Evolutionary conservation across 495 filamentous ascomycete species (phyloP), one percentile per base, ranked within the genome.

Genomic region (Aspergillus sclerotiicarbonarius): DNA sequence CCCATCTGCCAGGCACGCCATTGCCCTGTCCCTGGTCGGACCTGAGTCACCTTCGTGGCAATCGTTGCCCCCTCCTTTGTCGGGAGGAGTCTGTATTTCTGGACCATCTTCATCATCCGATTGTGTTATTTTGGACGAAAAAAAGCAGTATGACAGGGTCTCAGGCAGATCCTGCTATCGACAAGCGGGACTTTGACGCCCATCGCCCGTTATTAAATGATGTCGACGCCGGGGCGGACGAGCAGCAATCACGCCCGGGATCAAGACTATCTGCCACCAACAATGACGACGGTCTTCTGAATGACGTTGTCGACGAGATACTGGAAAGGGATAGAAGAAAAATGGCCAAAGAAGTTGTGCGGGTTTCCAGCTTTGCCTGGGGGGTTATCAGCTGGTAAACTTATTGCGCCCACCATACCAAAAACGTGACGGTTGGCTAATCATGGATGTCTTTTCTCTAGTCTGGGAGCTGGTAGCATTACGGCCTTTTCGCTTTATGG

Each of bases 401-500:
- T 39, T n/a, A n/a, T n/a, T n/a, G n/a, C 35, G 47, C n/a, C 20
- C 35, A 20, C 20, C 8, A 45, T 50, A 18, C 25, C 9, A 6
- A 32, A 46, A 16, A 3, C 19, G 29, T 44, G 20, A 48, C 57
- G 25, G 53, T 46, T 16, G 25, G 21, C 16, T 33, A 13, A 50
- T 32, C 47, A 15, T 30, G 6, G 7, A 20, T 5, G 33, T 15
- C n/a, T n/a, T 30, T 56, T 9, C 19, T 52, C 15, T 58, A 84
- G 81, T 61, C 80, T 97, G 18, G 92, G 87, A 57, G 92, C 89
- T 12, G 91, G 91, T 53, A 91, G 88, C 55, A 86, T 96, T 57
- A 89, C 90, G 6, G 85, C 90, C 18, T 98, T 91, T 78, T 94
- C 90, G 4, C 82, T 98, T 37, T 98, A 96, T 72, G 93, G 88